Percentiles rank a stretch among this genome's conserved stretches.
Conservation (phyloP, 805 yeast genomes). For the Kazachstania psychrophila region DNA sequence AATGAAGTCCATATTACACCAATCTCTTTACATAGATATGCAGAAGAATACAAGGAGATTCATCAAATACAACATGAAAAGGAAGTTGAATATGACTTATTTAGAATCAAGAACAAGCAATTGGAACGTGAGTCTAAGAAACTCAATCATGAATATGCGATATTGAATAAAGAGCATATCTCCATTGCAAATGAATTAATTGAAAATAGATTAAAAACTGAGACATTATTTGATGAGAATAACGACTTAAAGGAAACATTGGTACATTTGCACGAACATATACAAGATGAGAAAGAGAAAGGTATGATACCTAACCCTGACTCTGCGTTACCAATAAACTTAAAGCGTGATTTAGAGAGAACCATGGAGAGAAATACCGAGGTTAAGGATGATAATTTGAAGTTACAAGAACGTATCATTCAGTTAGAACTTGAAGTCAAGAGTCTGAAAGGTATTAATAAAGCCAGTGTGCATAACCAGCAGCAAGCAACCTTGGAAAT, state of each 20-base stretch:
- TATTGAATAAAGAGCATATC: conserved; percentile 73
- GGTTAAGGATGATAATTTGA: conserved; percentile 55
- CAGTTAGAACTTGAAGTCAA: conserved; percentile 36
- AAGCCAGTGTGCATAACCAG: not conserved
- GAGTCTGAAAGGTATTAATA: conserved; percentile 27
- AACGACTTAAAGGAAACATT: conserved; percentile 45
- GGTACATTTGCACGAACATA: conserved; percentile 35
- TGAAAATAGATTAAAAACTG: conserved; percentile 62
- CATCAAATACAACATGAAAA: conserved; percentile 57
- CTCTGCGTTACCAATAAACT: conserved; percentile 31
- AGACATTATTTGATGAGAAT: conserved; percentile 69
- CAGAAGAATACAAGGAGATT: conserved; percentile 67
- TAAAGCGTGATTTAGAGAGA: conserved; percentile 45
- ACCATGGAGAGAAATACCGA: conserved; percentile 54
- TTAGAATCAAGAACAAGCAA: conserved; percentile 59
- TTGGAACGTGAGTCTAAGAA: conserved; percentile 64
- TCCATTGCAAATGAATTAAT: conserved; percentile 83
- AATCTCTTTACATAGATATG: conserved; percentile 57
- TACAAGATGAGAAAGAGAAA: conserved; percentile 29
- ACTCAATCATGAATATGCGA: conserved; percentile 58
- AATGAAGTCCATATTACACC: conserved; percentile 59
- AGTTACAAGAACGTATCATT: conserved; percentile 44
- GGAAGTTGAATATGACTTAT: conserved; percentile 51
- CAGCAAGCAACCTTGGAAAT: too few species aligned
- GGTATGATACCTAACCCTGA: conserved; percentile 28